Evolutionary conservation across 768 basidiomycete species (phyloP).

Genomic region (Mycena venus): DNA sequence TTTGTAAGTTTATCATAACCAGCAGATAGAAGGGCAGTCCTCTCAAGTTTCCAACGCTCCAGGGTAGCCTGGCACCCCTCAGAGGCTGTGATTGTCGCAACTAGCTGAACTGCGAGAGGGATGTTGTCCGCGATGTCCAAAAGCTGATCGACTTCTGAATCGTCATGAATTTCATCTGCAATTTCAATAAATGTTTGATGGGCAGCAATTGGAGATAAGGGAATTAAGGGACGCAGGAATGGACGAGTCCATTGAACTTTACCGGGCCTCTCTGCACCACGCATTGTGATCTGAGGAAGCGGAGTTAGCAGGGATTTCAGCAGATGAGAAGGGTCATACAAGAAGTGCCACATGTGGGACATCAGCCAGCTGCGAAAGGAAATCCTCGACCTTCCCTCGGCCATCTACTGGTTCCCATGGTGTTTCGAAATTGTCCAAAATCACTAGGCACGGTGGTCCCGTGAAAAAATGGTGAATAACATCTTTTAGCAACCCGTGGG

Average conservation of each 20-base stretch:
- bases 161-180: not conserved
- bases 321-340: not conserved
- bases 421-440: not conserved
- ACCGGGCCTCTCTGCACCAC: not conserved
- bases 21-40: not conserved
- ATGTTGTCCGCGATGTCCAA: slow-evolving; percentile 2
- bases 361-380: not conserved
- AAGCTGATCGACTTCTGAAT: not conserved
- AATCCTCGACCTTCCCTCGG: not conserved
- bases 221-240: not conserved
- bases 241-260: not conserved
- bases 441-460: not conserved
- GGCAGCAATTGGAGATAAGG: not conserved
- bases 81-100: not conserved
- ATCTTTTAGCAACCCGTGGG: not conserved
- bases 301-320: not conserved
- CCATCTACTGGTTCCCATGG: not conserved
- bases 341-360: not conserved
- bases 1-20: not conserved
- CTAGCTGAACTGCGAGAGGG: slow-evolving; percentile 1
- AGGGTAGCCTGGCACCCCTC: slow-evolving; percentile 5
- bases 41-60: not conserved
- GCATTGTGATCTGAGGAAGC: slow-evolving; percentile 16
- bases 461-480: not conserved
- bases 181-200: not conserved